Percentiles rank a stretch among this genome's conserved stretches.
phyloP scores from a whole-genome alignment of 2,329 filamentous ascomycete species.

The Falciphora oryzae region DNA sequence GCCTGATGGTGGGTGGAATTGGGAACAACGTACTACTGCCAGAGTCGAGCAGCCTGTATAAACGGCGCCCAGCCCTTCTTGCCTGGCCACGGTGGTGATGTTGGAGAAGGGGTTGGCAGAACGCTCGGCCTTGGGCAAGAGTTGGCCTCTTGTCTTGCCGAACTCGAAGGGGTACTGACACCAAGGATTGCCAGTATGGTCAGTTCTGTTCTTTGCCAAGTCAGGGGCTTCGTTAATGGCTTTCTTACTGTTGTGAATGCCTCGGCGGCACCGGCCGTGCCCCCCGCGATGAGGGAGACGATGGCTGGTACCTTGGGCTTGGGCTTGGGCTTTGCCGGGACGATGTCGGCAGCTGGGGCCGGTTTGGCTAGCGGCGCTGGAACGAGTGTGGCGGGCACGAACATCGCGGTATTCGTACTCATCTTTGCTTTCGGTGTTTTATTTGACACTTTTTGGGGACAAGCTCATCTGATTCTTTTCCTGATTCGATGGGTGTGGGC shows the following conservation, averaged over 20 bases:
- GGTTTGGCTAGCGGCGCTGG: too few species aligned
- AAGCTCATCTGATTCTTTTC: too few species aligned
- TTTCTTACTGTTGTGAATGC: constrained; percentile 38
- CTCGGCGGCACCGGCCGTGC: constrained; percentile 46
- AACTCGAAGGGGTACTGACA: constrained; percentile 59
- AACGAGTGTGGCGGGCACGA: too few species aligned
- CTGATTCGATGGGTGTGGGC: too few species aligned
- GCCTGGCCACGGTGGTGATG: constrained; percentile 45
- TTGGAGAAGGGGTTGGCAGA: constrained; percentile 52
- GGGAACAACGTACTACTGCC: constrained; percentile 33
- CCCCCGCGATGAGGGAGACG: constrained; percentile 44
- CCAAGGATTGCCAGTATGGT: not conserved
- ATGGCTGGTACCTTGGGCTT: constrained; percentile 24
- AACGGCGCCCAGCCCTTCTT: constrained; percentile 51
- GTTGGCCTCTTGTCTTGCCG: constrained; percentile 58
- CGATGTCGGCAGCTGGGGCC: not conserved
- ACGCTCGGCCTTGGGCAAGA: constrained; percentile 23
- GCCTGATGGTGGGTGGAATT: too few species aligned
- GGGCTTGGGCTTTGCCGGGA: not conserved
- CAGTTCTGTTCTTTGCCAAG: too few species aligned
- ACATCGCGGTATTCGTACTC: too few species aligned
- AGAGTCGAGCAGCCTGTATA: constrained; percentile 60
- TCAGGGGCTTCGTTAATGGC: too few species aligned
- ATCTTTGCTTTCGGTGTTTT: too few species aligned
- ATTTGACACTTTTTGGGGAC: too few species aligned